Percentiles rank a stretch among this genome's conserved stretches.
Evolutionary conservation across 2,329 filamentous ascomycete genomes (phyloP).

Genomic region (Hypocrella siamensis): DNA sequence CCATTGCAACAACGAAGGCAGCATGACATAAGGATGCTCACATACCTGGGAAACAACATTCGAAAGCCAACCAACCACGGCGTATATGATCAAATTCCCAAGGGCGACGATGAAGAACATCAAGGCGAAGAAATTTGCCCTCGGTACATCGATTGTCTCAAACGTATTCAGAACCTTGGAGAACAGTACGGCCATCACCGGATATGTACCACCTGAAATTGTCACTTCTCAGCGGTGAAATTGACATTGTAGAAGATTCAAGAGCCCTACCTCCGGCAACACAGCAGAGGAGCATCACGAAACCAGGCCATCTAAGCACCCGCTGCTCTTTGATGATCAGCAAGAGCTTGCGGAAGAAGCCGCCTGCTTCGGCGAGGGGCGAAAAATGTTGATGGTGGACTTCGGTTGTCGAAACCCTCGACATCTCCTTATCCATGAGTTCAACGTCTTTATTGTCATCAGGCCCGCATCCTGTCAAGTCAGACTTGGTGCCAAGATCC

Average conservation of each 20-base stretch:
- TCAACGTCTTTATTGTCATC: conserved; percentile 6
- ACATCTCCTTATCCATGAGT: too few relatives aligned
- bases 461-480: conserved; percentile 2
- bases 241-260: too few relatives aligned
- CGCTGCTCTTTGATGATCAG: conserved; percentile 16
- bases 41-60: conserved; percentile 20
- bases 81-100: conserved; percentile 27
- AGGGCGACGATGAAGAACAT: conserved; percentile 41
- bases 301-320: conserved; percentile 10
- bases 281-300: conserved; percentile 9
- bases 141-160: conserved; percentile 12
- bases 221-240: too few relatives aligned
- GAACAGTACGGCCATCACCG: conserved; percentile 24
- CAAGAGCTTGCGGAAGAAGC: conserved; percentile 13
- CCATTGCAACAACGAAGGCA: not conserved
- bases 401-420: not conserved
- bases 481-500: too few relatives aligned
- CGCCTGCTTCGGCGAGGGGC: conserved; percentile 1
- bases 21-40: not conserved
- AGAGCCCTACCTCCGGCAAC: conserved; percentile 12
- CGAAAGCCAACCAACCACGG: conserved; percentile 17
- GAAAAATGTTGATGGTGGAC: too few relatives aligned
- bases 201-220: conserved; percentile 23
- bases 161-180: conserved; percentile 23
- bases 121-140: conserved; percentile 34